phyloP scores from a whole-genome alignment of 306 rosid species.

The Fragaria ananassa region DNA sequence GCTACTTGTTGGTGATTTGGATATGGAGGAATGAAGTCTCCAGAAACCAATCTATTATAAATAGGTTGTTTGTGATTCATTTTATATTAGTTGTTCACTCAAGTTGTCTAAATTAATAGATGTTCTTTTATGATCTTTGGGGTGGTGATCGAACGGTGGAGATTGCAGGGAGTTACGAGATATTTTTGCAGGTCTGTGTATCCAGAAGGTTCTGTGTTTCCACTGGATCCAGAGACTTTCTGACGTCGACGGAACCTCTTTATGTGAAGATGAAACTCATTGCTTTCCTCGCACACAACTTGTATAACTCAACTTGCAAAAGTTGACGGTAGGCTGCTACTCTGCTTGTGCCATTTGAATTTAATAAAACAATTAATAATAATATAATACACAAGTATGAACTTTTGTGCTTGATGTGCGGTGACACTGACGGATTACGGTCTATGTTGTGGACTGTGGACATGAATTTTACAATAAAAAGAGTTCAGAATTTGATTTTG shows the following conservation, averaged over 20 bases:
- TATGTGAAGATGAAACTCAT: background rate
- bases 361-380: too few species aligned
- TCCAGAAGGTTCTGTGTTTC: conserved; percentile 79
- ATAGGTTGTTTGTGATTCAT: conserved; percentile 24
- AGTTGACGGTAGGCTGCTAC: too few species aligned
- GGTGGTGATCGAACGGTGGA: conserved; percentile 48
- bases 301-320: background rate
- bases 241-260: conserved; percentile 2
- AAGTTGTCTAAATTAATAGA: background rate
- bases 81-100: background rate
- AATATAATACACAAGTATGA: too few species aligned
- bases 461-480: too few species aligned
- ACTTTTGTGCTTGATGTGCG: too few species aligned
- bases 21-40: conserved; percentile 50
- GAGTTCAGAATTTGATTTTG: too few species aligned
- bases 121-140: background rate
- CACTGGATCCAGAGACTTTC: conserved; percentile 28
- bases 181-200: conserved; percentile 46
- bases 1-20: conserved; percentile 29
- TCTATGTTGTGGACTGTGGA: too few species aligned
- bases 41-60: conserved; percentile 43
- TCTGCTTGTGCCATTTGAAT: too few species aligned
- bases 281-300: background rate
- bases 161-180: conserved; percentile 48
- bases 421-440: too few species aligned